phyloP scores from a whole-genome alignment of 2,329 filamentous ascomycete species.

The Fusarium buharicum region DNA sequence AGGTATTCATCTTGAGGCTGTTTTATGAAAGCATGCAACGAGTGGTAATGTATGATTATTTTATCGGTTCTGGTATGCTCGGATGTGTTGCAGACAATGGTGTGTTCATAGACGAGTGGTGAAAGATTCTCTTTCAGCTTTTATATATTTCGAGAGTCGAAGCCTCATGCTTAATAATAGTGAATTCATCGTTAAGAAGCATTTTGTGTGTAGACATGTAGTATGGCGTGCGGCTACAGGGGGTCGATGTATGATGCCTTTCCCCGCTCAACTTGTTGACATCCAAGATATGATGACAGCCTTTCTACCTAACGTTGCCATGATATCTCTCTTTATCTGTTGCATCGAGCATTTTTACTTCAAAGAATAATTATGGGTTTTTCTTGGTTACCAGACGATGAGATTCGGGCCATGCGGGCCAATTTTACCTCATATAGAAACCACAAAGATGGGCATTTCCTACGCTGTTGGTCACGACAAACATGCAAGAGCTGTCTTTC shows the following conservation, averaged over 20 bases:
- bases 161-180: too few species aligned
- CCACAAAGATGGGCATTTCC: slow-evolving; percentile 54
- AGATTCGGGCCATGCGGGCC: slow-evolving; percentile 31
- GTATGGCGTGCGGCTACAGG: slow-evolving; percentile 17
- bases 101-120: slow-evolving; percentile 4
- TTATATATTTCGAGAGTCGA: not conserved
- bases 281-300: slow-evolving; percentile 7
- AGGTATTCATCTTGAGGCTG: slow-evolving; percentile 1
- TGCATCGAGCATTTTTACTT: not conserved
- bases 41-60: slow-evolving; percentile 14
- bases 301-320: not conserved
- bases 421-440: slow-evolving; percentile 48
- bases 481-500: slow-evolving; percentile 60
- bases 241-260: slow-evolving; percentile 17
- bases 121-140: not conserved
- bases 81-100: slow-evolving; percentile 7
- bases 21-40: not conserved
- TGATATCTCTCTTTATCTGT: not conserved
- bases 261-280: slow-evolving; percentile 26
- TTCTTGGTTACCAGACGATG: slow-evolving; percentile 6
- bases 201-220: not conserved
- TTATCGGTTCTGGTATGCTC: slow-evolving; percentile 9
- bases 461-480: slow-evolving; percentile 63
- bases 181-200: too few species aligned
- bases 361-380: slow-evolving; percentile 22